Evolutionary conservation across 805 yeast genomes (phyloP), one percentile per base, ranked within the genome.

Genomic region (Komagataella mondaviorum): DNA sequence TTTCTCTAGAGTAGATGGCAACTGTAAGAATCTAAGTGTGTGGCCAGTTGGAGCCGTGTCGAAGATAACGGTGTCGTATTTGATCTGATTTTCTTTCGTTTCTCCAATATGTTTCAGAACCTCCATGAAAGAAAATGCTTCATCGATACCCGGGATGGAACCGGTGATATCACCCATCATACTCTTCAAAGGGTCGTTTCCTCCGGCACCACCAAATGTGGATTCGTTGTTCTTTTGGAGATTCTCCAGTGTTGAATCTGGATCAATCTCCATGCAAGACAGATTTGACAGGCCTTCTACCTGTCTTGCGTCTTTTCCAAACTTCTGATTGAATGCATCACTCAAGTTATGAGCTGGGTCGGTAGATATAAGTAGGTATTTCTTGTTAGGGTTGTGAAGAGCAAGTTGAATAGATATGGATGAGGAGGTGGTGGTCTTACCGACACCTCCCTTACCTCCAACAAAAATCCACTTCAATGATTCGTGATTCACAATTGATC

Each of bases 41-140:
- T 93, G 99, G 44, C 99, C 99, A 0, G 99, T 93, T 59, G 99
- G 99, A 0, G 99, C 99, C n/a, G 99, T 93, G 67, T 93, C 99
- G 62, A 93, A 93, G 57, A 93, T 88, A 57, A 93, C 90, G 6
- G 96, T 88, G 58, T 86, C 88, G 65, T 85, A 93, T 48, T 74
- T 74, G 54, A 76, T 70, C 6, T 63, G 57, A 53, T 62, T 63
- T 20, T 63, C 66, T 23, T 57, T 60, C 47, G 65, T 60, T 69
- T 86, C 93, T 69, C 89, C 90, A 68, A 93, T 90, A 64, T 93
- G 98, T 66, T 93, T 93, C 76, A 93, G 79, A 39, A 93, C 98
- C 70, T 93, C 99, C 85, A 95, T 93, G 64, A 93, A 93, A 14
- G 97, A 88, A 60, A 93, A 76, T 0, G 98, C 98, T 72, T 93